Evolutionary conservation across 2,329 filamentous ascomycete genomes (phyloP).

Genomic region (Fusarium aywerte): DNA sequence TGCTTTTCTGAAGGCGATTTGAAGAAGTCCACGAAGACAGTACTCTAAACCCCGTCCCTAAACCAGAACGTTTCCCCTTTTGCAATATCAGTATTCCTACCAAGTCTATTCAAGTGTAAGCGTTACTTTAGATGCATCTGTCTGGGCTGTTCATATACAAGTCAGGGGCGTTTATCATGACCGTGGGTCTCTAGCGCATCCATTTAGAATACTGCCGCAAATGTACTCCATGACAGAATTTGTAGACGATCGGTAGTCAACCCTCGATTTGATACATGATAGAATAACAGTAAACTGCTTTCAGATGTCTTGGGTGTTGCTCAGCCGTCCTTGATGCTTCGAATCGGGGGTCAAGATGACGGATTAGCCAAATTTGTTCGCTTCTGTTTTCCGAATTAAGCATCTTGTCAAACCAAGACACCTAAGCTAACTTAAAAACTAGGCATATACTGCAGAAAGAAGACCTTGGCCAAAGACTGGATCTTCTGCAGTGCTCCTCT

Average conservation of each 20-base stretch:
- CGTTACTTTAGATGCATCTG: no score
- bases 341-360: conserved; percentile 25
- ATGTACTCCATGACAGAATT: background rate
- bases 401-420: conserved; percentile 37
- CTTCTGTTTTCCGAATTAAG: conserved; percentile 55
- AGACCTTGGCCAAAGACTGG: conserved; percentile 18
- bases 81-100: background rate
- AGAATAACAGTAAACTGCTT: conserved; percentile 11
- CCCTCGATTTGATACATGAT: background rate
- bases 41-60: background rate
- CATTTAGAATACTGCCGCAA: background rate
- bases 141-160: background rate
- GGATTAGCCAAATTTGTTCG: conserved; percentile 52
- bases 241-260: background rate
- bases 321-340: conserved; percentile 22
- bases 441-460: conserved; percentile 22
- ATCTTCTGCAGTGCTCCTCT: conserved; percentile 34
- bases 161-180: background rate
- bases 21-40: background rate
- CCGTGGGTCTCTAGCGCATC: background rate
- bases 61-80: background rate
- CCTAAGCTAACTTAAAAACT: conserved; percentile 16
- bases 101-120: background rate
- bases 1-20: background rate
- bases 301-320: conserved; percentile 1